These are phyloP conservation scores for Cicer bijugum DNA, from an alignment of 306 rosid species.

Conservation along the genomic window DNA sequence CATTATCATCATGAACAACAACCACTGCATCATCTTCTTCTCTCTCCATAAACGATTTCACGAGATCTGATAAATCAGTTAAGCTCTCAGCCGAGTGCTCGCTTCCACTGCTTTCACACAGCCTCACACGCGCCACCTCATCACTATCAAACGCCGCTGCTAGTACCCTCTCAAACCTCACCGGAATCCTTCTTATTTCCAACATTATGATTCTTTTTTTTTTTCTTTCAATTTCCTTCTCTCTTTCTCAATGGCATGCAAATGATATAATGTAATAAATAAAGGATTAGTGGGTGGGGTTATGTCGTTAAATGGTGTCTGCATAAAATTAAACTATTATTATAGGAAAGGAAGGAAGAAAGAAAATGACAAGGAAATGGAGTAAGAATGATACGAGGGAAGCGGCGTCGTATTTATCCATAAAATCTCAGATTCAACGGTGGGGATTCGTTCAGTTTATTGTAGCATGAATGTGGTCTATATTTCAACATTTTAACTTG, in stretches of 20 bases:
- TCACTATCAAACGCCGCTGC: slow-evolving; percentile 70
- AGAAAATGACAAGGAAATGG: slow-evolving; percentile 41
- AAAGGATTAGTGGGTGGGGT: background rate
- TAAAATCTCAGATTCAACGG: background rate
- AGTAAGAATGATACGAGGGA: background rate
- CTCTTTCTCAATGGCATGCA: background rate
- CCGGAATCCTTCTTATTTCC: slow-evolving; percentile 47
- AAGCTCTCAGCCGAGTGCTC: slow-evolving; percentile 73
- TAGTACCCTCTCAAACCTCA: slow-evolving; percentile 59
- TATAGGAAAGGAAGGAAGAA: background rate
- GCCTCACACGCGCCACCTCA: slow-evolving; percentile 48
- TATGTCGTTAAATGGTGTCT: slow-evolving; percentile 48
- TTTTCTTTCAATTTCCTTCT: background rate
- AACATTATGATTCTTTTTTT: background rate
- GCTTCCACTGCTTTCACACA: slow-evolving; percentile 86
- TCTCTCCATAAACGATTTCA: slow-evolving; percentile 74
- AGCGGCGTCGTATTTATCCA: slow-evolving; percentile 44
- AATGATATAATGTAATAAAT: background rate
- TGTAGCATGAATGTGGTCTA: background rate
- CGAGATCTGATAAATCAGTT: slow-evolving; percentile 70
- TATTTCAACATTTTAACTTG: background rate
- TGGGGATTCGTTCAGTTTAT: no score
- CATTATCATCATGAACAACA: background rate
- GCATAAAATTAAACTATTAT: background rate
- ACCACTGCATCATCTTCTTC: background rate